Evolutionary conservation across 371 early-diverging fungal species (phyloP), one percentile per base, ranked within the genome.

Genomic region (Apophysomyces variabilis): DNA sequence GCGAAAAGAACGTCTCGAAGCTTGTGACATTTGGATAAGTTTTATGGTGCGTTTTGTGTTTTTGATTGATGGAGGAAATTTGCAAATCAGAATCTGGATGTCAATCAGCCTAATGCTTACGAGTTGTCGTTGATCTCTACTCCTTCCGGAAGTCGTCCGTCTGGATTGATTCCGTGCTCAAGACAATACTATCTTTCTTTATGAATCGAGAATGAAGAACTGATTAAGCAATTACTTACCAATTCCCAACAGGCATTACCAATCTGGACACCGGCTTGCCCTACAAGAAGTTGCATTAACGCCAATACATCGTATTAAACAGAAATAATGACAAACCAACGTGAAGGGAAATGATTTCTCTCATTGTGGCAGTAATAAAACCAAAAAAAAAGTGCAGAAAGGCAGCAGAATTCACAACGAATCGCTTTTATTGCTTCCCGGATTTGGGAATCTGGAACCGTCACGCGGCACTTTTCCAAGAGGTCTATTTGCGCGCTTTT

Each of bases 241-340:
- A 98, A 89, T 83, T 98, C 99, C 99, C 99, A 98, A 85, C 97
- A 97, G 80, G 97, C 93, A 90, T 97, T 97, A 86, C 99, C 99
- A 78, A 98, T 97, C 87, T 98, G 99, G 72, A 97, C 93, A 90
- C 99, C 99, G 72, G 98, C 99, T 87, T 98, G 92, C 8, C 65
- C 65, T 50, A 11, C 54, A 50, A 7, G 9, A 7, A 21, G 3
- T 50, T 8, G 6, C 9, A 35, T 26, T 26, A 26, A 26, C 32
- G 32, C 32, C 32, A 26, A 50, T n/a, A 21, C n/a, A 21, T 21
- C 7, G 9, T 2, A 21, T 18, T 1, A 18, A 50, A 50, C 5
- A 3, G 21, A 50, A 2, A 13, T n/a, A 18, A 45, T 13, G 16
- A 50, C 54, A 21, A 21, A 50, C 54, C 54, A 72, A 83, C 95